Percentiles rank a stretch among this genome's conserved stretches.
Evolutionary conservation across 2,329 filamentous ascomycete species (phyloP).

Genomic region (Fusarium marasasianum): DNA sequence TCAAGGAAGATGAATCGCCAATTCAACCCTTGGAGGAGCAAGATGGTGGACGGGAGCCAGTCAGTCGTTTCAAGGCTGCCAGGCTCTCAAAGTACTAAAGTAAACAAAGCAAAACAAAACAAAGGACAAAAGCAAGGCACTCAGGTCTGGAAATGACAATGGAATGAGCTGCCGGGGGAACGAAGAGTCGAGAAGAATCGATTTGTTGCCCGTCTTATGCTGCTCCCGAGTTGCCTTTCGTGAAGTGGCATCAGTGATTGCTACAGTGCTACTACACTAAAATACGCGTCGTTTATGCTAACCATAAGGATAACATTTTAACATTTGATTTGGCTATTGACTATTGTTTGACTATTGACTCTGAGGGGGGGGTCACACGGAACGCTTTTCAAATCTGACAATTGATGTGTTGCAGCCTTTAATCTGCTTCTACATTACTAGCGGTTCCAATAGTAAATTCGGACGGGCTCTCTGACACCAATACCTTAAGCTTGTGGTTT

Average conservation of each 20-base stretch:
- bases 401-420: constrained; percentile 63
- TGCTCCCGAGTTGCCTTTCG: constrained; percentile 22
- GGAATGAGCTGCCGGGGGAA: constrained; percentile 20
- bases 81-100: constrained; percentile 63
- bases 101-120: constrained; percentile 27
- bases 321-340: not conserved
- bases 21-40: constrained; percentile 74
- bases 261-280: not conserved
- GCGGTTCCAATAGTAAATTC: constrained; percentile 64
- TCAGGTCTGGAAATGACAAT: constrained; percentile 9
- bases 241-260: constrained; percentile 36
- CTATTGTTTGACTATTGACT: too few species aligned
- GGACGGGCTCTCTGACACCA: constrained; percentile 71
- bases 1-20: constrained; percentile 73
- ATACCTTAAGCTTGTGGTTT: constrained; percentile 54
- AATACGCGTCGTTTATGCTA: constrained; percentile 7
- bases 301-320: not conserved
- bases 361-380: constrained; percentile 20
- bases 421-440: constrained; percentile 64
- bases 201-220: constrained; percentile 37
- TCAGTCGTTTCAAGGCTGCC: constrained; percentile 80
- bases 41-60: constrained; percentile 68
- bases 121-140: constrained; percentile 3
- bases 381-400: constrained; percentile 53
- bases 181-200: constrained; percentile 44